Base-by-base conservation (phyloP, 495 filamentous ascomycete species). In the Viridothelium virens region DNA sequence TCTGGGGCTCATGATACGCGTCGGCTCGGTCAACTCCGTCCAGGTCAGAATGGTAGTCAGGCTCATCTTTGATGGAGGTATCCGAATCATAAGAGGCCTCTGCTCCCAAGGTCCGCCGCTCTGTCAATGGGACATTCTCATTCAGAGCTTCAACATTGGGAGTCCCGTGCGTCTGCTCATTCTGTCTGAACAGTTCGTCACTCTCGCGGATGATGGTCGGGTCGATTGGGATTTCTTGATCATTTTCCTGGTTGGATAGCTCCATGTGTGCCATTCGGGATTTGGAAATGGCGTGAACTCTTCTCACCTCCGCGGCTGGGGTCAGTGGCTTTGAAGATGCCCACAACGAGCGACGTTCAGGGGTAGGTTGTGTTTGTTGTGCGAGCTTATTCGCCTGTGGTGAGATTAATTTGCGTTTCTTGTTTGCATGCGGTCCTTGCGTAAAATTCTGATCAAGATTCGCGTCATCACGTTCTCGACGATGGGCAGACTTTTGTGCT, bases 301-400 rank as follows among this genome's bases (percentile, higher is more conserved):
- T 59, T 31, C 48, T 14, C n/a, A 59, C 3, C 31, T 59, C 53
- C 18, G 53, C 53, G 33, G 53, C 31, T 59, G 53, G 53, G 18
- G 53, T 59, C 53, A 33, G 36, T 59, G 53, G 53, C 31, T 33
- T 59, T 47, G 61, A 63, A 4, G 37, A 41, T 39, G 61, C 61
- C 61, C 61, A 63, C 37, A 63, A n/a, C 9, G 61, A 63, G n/a
- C 41, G 61, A 41, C 41, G 41, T 41, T 4, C 3, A 10, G 41
- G 41, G 14, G 41, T 63, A 7, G 61, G n/a, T 63, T n/a, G 38
- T 63, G 37, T 0, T 18, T 63, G 61, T 41, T 41, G 61, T 33
- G 31, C 37, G 12, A 37, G 37, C 2, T 3, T 47, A 11, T 25
- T 37, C 6, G 7, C 9, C 18, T 6, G 3, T 34, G 14, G 7